phyloP scores from a whole-genome alignment of 2,329 filamentous ascomycete genomes.

The Cladophialophora immunda region DNA sequence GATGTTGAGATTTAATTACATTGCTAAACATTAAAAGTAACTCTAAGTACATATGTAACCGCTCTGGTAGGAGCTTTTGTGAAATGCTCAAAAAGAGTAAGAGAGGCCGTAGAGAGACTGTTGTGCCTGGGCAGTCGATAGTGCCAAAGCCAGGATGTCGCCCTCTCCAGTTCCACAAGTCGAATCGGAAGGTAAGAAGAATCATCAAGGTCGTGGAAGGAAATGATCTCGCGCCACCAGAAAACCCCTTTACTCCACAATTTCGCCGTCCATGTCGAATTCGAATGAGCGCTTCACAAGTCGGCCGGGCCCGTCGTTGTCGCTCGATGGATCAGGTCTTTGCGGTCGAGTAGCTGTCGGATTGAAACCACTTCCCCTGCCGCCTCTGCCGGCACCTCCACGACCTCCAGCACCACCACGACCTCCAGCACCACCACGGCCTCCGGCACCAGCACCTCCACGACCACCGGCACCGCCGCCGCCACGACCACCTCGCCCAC shows the following conservation, averaged over 20 bases:
- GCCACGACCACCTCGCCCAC: background rate
- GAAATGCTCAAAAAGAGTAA: background rate
- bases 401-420: too few species aligned
- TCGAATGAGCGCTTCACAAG: background rate
- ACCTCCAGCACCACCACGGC: background rate
- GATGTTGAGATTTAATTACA: background rate
- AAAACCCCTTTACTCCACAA: background rate
- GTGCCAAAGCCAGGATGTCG: background rate
- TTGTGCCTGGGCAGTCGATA: background rate
- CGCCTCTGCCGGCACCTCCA: background rate
- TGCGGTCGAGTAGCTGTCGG: background rate
- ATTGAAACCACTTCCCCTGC: background rate
- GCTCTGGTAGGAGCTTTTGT: background rate
- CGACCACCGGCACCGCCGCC: background rate
- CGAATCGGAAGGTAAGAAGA: background rate
- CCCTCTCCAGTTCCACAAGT: background rate
- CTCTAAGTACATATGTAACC: background rate
- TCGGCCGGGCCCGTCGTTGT: background rate
- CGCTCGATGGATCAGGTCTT: background rate
- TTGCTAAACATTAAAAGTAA: background rate
- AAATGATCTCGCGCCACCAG: background rate
- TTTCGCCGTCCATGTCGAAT: conserved; percentile 1
- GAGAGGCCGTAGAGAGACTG: background rate
- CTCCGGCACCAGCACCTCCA: too few species aligned
- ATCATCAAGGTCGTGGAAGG: background rate